phyloP scores from a whole-genome alignment of 306 rosid genomes.

The Fragaria vesca region DNA sequence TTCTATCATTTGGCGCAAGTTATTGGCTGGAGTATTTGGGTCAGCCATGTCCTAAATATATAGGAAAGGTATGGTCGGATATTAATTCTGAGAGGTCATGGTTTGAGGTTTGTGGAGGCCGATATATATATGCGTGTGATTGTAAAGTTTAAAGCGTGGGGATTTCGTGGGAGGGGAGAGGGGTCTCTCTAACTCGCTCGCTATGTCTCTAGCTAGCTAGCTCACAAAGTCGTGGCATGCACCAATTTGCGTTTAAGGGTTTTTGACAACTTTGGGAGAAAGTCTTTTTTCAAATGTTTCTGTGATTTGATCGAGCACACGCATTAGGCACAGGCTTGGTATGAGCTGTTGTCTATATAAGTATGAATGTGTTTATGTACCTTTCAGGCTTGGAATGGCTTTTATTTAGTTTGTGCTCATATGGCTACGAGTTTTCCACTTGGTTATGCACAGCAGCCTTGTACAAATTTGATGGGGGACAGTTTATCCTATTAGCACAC shows the following conservation, averaged over 20 bases:
- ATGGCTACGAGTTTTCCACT: not conserved
- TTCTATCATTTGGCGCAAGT: not conserved
- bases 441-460: not conserved
- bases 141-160: conserved; percentile 54
- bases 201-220: no score
- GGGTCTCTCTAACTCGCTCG: not conserved
- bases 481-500: not conserved
- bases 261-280: not conserved
- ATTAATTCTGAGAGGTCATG: conserved; percentile 6
- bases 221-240: conserved; percentile 13
- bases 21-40: conserved; percentile 7
- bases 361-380: not conserved
- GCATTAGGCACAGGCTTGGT: not conserved
- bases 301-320: not conserved
- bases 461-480: not conserved
- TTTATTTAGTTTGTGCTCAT: not conserved
- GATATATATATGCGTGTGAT: not conserved
- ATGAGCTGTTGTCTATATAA: not conserved
- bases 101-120: not conserved
- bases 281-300: not conserved
- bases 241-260: conserved; percentile 1
- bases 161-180: conserved; percentile 36
- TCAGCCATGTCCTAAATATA: conserved; percentile 19
- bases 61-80: conserved; percentile 4
- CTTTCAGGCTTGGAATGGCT: not conserved